Evolutionary conservation across 2,329 filamentous ascomycete genomes (phyloP).

Genomic region (Colletotrichum godetiae): DNA sequence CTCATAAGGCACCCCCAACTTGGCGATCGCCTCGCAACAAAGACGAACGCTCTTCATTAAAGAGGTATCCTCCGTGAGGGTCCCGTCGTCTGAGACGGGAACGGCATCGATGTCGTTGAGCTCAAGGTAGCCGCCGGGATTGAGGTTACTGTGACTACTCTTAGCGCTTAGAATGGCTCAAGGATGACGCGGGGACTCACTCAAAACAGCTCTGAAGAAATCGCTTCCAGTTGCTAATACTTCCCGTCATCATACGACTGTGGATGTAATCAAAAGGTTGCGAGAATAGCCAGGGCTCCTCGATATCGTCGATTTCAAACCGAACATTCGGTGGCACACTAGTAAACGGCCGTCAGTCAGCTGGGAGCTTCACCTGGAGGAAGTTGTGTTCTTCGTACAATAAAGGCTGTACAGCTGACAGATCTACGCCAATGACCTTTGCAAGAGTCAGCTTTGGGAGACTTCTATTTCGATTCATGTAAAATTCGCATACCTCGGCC

Average conservation of each 20-base stretch:
- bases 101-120: constrained; percentile 53
- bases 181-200: neutral
- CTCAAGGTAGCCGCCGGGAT: constrained; percentile 56
- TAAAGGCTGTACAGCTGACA: constrained; percentile 64
- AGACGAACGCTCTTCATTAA: neutral
- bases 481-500: neutral
- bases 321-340: constrained; percentile 61
- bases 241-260: constrained; percentile 36
- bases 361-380: neutral
- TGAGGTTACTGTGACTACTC: constrained; percentile 39
- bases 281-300: constrained; percentile 50
- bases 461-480: too few relatives aligned
- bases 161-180: neutral
- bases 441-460: constrained; percentile 56
- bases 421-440: constrained; percentile 63
- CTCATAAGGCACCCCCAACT: neutral
- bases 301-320: constrained; percentile 56
- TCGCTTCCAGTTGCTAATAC: constrained; percentile 36
- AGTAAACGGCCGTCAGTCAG: too few relatives aligned
- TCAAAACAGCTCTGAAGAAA: constrained; percentile 33
- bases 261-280: constrained; percentile 43
- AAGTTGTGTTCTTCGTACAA: constrained; percentile 54
- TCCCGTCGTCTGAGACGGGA: constrained; percentile 38
- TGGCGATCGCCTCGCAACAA: neutral
- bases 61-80: neutral